Evolutionary conservation across 2,329 filamentous ascomycete species (phyloP).

Genomic region (Ambrosiella cleistominuta): DNA sequence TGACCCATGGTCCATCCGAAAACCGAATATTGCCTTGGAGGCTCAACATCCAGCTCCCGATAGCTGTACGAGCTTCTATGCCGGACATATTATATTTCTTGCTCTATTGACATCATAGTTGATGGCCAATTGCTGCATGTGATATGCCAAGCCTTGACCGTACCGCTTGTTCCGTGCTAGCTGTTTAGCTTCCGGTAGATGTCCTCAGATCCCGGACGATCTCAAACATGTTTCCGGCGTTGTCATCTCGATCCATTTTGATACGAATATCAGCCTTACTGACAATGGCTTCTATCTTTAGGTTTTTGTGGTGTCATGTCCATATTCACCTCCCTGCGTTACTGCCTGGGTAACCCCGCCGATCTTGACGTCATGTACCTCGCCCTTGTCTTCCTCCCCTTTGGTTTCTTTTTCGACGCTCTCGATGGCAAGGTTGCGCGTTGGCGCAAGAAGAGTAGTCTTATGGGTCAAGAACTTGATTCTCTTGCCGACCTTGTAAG

Average conservation of each 20-base stretch:
- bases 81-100: too few species aligned
- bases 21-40: neutral
- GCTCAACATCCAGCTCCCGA: too few species aligned
- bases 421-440: slow-evolving; percentile 93
- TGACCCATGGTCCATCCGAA: neutral
- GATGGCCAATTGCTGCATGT: neutral
- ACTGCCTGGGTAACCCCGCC: slow-evolving; percentile 58
- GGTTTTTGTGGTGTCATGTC: slow-evolving; percentile 87
- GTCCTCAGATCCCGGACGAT: neutral
- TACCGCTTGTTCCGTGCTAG: neutral
- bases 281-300: slow-evolving; percentile 7
- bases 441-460: slow-evolving; percentile 89
- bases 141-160: neutral
- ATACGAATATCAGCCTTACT: neutral
- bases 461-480: slow-evolving; percentile 97
- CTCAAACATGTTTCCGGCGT: neutral
- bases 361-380: slow-evolving; percentile 57
- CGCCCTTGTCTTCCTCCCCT: slow-evolving; percentile 73
- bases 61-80: too few species aligned
- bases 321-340: slow-evolving; percentile 84
- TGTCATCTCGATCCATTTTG: neutral
- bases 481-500: slow-evolving; percentile 84
- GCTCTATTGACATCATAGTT: too few species aligned
- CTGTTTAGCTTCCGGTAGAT: neutral
- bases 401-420: slow-evolving; percentile 93